Conservation (phyloP, 2,329 filamentous ascomycete genomes). For the Cylindrodendrum hubeiense region DNA sequence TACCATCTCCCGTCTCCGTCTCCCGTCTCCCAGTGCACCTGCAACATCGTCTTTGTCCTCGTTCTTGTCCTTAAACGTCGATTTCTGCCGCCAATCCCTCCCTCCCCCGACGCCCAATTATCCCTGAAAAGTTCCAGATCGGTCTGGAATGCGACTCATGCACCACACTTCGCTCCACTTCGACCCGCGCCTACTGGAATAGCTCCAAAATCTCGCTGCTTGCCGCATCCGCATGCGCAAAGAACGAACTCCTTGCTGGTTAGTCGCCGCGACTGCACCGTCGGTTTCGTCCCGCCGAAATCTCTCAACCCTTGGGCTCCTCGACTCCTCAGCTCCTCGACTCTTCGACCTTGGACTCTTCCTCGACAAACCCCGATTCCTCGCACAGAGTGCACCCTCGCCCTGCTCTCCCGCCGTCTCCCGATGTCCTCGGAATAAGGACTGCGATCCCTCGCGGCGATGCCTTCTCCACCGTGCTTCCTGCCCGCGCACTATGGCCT, state of each 20-base stretch:
- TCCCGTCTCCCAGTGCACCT: not conserved
- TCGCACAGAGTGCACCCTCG: not conserved
- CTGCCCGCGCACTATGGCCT: constrained; percentile 34
- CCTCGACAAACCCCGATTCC: not conserved
- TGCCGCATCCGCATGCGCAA: constrained; percentile 7
- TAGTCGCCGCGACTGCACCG: constrained; percentile 5
- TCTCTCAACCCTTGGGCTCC: not conserved
- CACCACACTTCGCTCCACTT: constrained; percentile 20
- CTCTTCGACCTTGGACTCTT: not conserved
- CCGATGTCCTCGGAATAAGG: constrained; percentile 17
- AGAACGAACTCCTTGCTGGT: not conserved
- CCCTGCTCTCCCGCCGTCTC: constrained; percentile 3
- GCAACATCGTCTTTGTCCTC: too few species aligned
- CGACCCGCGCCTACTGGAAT: constrained; percentile 18
- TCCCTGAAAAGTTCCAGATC: constrained; percentile 20
- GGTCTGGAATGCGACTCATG: constrained; percentile 25
- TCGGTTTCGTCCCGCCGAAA: constrained; percentile 1
- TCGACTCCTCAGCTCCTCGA: not conserved
- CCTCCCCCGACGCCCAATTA: not conserved
- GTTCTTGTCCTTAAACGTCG: too few species aligned
- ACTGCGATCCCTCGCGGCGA: constrained; percentile 19
- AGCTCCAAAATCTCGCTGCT: constrained; percentile 15
- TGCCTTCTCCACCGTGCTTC: constrained; percentile 32
- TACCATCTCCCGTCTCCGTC: not conserved
- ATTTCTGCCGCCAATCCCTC: not conserved